These are phyloP conservation scores for Lachnellula arida DNA, from an alignment of 2,329 filamentous ascomycete genomes.

Conservation along the genomic window DNA sequence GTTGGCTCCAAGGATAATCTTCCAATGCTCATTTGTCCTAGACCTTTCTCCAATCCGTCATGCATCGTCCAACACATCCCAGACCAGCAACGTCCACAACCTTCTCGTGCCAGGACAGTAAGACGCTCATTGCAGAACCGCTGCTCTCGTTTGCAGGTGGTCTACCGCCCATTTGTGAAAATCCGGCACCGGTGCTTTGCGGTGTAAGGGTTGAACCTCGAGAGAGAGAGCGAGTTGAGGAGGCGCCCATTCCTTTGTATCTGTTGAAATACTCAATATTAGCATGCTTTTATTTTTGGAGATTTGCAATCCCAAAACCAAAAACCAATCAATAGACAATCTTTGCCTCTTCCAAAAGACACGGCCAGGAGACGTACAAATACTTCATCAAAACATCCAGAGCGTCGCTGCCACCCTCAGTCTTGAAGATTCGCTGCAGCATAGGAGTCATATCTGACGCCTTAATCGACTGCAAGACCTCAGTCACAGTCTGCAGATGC, in stretches of 20 bases:
- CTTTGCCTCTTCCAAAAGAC: not conserved
- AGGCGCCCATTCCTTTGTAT: slow-evolving; percentile 80
- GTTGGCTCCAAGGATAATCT: not conserved
- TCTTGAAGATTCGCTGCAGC: slow-evolving; percentile 72
- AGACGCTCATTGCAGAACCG: slow-evolving; percentile 88
- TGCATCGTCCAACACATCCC: slow-evolving; percentile 86
- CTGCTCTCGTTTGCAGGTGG: slow-evolving; percentile 60
- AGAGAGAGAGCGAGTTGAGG: slow-evolving; percentile 29
- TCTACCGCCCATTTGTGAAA: slow-evolving; percentile 68
- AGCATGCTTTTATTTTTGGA: not conserved
- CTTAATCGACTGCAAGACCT: slow-evolving; percentile 94
- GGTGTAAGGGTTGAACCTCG: slow-evolving; percentile 53
- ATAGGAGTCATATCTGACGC: slow-evolving; percentile 92
- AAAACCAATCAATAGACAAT: not conserved
- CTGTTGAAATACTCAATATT: slow-evolving; percentile 37
- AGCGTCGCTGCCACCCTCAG: slow-evolving; percentile 75
- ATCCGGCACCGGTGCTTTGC: slow-evolving; percentile 66
- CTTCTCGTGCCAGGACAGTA: slow-evolving; percentile 99
- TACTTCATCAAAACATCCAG: slow-evolving; percentile 98
- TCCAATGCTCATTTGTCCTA: slow-evolving; percentile 37
- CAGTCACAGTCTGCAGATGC: slow-evolving; percentile 81
- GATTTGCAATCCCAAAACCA: not conserved
- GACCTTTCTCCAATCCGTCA: slow-evolving; percentile 93
- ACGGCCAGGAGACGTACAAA: slow-evolving; percentile 55
- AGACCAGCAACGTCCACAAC: slow-evolving; percentile 88